Base-by-base conservation (phyloP, 768 basidiomycete genomes). In the Hericium erinaceus region DNA sequence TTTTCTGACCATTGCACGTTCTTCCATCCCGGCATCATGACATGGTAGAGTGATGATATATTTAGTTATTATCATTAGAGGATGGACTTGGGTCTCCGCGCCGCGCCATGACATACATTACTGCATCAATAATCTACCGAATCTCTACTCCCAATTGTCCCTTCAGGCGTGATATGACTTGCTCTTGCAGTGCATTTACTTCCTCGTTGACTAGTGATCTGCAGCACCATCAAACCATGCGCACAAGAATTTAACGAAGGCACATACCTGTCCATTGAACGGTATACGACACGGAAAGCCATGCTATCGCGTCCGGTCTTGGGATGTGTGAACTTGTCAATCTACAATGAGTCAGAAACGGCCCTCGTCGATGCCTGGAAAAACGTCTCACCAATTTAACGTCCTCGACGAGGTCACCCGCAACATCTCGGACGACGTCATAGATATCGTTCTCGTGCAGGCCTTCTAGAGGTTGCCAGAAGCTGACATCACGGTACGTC, bases 391-490 rank as follows among this genome's bases (percentile, higher is more conserved):
- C 97, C 75, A 85, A 77, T 68, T 87, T 81, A 11, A 98, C 95
- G 61, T 89, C 87, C 70, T 98, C 95, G 0, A 88, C 92, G 60
- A 95, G 64, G 67, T 98, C 95, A 4, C 95, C 95, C 4, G 90
- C 93, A 6, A 89, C 81, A 63, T 97, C 95, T 54, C 97, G 78
- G 13, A 99, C 90, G 44, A 95, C 77, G 66, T 99, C 97, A 67
- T 92, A 98, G 66, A 98, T 90, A 70, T 99, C 97, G 67, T 98
- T 98, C 63, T 98, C 95, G 68, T 97, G 94, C 64, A 94, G 75
- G 50, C 78, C 74, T 18, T 57, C 46, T 10, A 59, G 54, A 0
- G 85, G 81, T 22, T 86, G 66, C 97, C 97, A 99, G 74, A 98
- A 97, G 69, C 90, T 92, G 66, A 97, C 77, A 65, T 99, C 97